Evolutionary conservation across 192 early-diverging fungal genomes (phyloP).

Genomic region (Lunasporangiospora selenospora): DNA sequence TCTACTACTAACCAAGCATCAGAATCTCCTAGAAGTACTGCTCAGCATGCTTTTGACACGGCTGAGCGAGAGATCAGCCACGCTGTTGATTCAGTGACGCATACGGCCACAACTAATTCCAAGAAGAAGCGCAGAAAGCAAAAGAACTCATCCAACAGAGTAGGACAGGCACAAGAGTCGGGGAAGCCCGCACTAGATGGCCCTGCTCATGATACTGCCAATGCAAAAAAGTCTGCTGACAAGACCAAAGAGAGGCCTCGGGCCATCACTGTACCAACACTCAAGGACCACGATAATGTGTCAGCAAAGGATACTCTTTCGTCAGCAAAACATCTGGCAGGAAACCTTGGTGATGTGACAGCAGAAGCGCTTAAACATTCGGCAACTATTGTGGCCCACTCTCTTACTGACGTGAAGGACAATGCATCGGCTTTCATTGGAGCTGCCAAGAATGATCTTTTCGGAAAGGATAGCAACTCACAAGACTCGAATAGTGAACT

Average conservation of each 20-base stretch:
- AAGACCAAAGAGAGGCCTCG: neutral
- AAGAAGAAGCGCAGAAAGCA: too few relatives aligned
- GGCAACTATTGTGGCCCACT: neutral
- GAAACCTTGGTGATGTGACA: conserved; percentile 1
- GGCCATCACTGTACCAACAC: too few relatives aligned
- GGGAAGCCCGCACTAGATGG: too few relatives aligned
- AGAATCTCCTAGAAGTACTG: too few relatives aligned
- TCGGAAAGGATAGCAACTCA: neutral
- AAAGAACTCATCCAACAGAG: too few relatives aligned
- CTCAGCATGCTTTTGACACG: too few relatives aligned
- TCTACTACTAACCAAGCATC: neutral
- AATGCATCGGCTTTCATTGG: neutral
- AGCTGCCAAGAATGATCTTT: conserved; percentile 1
- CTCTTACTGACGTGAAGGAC: neutral
- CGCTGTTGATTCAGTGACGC: too few relatives aligned
- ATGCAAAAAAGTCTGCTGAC: neutral
- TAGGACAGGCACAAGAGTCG: too few relatives aligned
- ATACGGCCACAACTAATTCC: too few relatives aligned
- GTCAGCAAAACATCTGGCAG: conserved; percentile 4
- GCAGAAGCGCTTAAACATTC: neutral
- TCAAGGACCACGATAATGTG: too few relatives aligned
- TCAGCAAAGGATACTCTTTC: neutral
- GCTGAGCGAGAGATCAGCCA: too few relatives aligned
- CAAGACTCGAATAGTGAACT: conserved; percentile 2
- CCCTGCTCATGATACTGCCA: too few relatives aligned